Evolutionary conservation across 108 stramenopile species (phyloP).

Genomic region (Mediolabrus comicus): DNA sequence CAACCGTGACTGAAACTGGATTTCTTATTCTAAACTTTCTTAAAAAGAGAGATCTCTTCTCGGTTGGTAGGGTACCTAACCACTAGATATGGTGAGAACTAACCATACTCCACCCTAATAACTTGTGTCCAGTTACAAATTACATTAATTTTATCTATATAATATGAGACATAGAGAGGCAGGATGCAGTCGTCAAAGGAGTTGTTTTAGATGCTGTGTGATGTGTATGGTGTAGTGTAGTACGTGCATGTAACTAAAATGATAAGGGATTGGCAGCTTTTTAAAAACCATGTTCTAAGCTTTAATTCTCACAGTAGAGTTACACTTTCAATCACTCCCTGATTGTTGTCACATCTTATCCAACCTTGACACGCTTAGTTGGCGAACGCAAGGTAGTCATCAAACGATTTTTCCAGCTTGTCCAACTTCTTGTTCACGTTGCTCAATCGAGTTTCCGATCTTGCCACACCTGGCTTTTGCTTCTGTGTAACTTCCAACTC

Average conservation of each 20-base stretch:
- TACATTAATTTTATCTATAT: too few species aligned
- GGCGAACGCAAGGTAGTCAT: constrained; percentile 79
- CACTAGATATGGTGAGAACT: too few species aligned
- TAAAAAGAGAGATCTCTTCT: not conserved
- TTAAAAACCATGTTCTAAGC: not conserved
- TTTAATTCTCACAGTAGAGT: not conserved
- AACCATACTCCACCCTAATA: too few species aligned
- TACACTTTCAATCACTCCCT: not conserved
- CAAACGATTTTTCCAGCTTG: constrained; percentile 82
- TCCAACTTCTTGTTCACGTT: constrained; percentile 76
- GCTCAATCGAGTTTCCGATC: constrained; percentile 75
- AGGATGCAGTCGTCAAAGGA: too few species aligned
- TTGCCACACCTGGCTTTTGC: constrained; percentile 84
- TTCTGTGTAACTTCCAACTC: constrained; percentile 79
- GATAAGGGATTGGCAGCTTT: too few species aligned
- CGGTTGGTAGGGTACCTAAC: too few species aligned
- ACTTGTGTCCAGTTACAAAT: too few species aligned
- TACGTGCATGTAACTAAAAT: not conserved
- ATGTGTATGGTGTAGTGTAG: not conserved
- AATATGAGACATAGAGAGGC: too few species aligned
- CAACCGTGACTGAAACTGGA: constrained; percentile 1
- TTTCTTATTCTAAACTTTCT: too few species aligned
- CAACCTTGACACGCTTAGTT: constrained; percentile 20
- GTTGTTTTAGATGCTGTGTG: too few species aligned
- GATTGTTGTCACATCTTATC: not conserved